A percentile compares a stretch with the other conserved stretches of the same genome.
These are phyloP conservation scores for Rosa rugosa DNA, from an alignment of 306 rosid species.

Conservation along the genomic window DNA sequence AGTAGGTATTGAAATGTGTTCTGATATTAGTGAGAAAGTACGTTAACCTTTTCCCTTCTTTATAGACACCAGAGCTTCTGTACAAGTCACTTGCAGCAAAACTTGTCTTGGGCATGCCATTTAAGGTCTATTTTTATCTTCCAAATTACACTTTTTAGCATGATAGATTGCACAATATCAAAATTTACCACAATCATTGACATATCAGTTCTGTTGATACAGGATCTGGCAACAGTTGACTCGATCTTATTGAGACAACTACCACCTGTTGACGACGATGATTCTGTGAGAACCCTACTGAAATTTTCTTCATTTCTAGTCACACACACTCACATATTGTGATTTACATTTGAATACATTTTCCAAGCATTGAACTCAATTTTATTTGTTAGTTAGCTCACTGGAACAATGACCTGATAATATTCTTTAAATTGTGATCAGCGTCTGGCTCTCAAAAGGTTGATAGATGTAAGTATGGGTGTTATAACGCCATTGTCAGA, in stretches of 20 bases:
- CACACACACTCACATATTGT: background rate
- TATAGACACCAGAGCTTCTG: constrained; percentile 79
- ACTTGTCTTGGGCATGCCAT: constrained; percentile 94
- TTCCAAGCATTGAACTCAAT: background rate
- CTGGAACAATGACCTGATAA: constrained; percentile 16
- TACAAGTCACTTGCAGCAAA: constrained; percentile 93
- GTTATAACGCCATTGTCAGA: constrained; percentile 85
- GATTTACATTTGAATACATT: background rate
- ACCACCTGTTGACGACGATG: constrained; percentile 71
- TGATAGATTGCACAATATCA: background rate
- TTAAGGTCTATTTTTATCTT: constrained; percentile 52
- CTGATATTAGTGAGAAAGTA: background rate
- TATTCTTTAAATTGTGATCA: constrained; percentile 38
- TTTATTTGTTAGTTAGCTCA: constrained; percentile 3
- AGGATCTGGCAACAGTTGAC: constrained; percentile 99
- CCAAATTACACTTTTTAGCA: constrained; percentile 15
- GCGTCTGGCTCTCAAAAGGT: constrained; percentile 91
- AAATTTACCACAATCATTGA: constrained; percentile 27
- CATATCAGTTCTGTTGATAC: constrained; percentile 25
- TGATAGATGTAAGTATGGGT: constrained; percentile 89
- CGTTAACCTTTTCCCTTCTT: constrained; percentile 11
- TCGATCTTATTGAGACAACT: constrained; percentile 88
- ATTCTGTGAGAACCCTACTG: constrained; percentile 65
- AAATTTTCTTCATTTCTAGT: constrained; percentile 21
- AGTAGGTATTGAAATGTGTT: constrained; percentile 3